phyloP scores from a whole-genome alignment of 1,139 yeast species.

The Geotrichum restrictum region DNA sequence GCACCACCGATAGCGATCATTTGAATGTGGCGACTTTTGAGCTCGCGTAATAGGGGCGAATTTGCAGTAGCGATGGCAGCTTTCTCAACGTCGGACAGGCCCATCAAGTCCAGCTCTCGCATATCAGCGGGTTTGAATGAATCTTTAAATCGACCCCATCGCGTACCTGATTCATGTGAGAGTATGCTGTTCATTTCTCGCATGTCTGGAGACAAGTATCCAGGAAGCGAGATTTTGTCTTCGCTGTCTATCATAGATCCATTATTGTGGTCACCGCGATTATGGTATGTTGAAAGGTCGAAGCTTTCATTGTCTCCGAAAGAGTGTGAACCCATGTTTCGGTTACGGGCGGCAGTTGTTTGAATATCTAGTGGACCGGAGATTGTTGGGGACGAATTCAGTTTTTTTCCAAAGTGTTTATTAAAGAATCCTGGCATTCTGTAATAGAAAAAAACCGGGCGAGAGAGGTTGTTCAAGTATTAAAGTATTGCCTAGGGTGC shows the following conservation, averaged over 20 bases:
- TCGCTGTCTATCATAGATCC: background rate
- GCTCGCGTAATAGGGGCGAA: constrained; percentile 42
- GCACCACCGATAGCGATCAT: constrained; percentile 83
- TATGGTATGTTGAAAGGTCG: too few species aligned
- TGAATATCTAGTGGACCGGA: too few species aligned
- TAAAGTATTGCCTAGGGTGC: too few species aligned
- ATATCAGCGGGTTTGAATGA: constrained; percentile 31
- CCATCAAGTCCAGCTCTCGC: constrained; percentile 24
- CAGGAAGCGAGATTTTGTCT: background rate
- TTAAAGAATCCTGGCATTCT: too few species aligned
- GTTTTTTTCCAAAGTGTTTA: too few species aligned
- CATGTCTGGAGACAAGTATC: background rate
- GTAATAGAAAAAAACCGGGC: too few species aligned
- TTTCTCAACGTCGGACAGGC: constrained; percentile 29
- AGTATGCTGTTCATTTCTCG: background rate
- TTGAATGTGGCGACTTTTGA: constrained; percentile 51
- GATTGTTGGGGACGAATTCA: too few species aligned
- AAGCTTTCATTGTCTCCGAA: too few species aligned
- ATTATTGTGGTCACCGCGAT: background rate
- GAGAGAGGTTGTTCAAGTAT: too few species aligned
- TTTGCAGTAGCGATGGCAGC: constrained; percentile 34
- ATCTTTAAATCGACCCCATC: constrained; percentile 26
- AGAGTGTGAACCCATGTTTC: too few species aligned
- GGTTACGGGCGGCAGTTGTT: too few species aligned
- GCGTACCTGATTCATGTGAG: background rate